Conservation (phyloP, 495 filamentous ascomycete genomes). For the Rhypophila decipiens region DNA sequence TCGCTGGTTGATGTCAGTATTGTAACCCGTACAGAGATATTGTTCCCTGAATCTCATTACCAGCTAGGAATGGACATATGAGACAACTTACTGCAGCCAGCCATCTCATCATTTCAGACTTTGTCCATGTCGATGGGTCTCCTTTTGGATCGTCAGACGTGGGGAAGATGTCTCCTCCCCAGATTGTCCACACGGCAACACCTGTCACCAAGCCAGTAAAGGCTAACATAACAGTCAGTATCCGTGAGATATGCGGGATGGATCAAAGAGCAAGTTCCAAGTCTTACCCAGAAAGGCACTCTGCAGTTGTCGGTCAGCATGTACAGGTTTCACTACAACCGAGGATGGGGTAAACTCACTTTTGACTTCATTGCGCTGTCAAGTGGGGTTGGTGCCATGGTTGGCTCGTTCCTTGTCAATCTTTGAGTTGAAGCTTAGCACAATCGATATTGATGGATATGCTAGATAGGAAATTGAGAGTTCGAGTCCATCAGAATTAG, state of each 20-base stretch:
- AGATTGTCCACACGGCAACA: constrained; percentile 75
- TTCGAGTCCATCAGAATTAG: too few species aligned
- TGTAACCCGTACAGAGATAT: neutral
- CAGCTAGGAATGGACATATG: neutral
- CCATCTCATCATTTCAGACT: constrained; percentile 67
- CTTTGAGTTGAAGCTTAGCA: too few species aligned
- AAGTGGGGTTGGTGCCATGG: constrained; percentile 63
- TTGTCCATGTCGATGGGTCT: constrained; percentile 68
- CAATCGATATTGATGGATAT: too few species aligned
- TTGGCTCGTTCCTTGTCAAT: neutral
- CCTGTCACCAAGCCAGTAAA: constrained; percentile 82
- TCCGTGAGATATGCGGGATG: neutral
- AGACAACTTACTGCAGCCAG: constrained; percentile 58
- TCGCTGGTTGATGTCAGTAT: constrained; percentile 43
- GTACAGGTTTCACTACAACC: neutral
- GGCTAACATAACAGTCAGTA: constrained; percentile 32
- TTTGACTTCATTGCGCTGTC: constrained; percentile 75
- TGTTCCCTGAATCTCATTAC: too few species aligned
- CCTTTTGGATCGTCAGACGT: constrained; percentile 66
- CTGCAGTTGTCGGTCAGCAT: constrained; percentile 20
- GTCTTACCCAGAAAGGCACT: constrained; percentile 50
- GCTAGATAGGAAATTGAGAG: too few species aligned
- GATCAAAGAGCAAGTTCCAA: neutral
- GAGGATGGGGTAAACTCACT: constrained; percentile 37
- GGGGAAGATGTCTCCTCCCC: constrained; percentile 77